Evolutionary conservation across 192 early-diverging fungal species (phyloP), one percentile per base, ranked within the genome.

Genomic region (Dissophora globulifera): DNA sequence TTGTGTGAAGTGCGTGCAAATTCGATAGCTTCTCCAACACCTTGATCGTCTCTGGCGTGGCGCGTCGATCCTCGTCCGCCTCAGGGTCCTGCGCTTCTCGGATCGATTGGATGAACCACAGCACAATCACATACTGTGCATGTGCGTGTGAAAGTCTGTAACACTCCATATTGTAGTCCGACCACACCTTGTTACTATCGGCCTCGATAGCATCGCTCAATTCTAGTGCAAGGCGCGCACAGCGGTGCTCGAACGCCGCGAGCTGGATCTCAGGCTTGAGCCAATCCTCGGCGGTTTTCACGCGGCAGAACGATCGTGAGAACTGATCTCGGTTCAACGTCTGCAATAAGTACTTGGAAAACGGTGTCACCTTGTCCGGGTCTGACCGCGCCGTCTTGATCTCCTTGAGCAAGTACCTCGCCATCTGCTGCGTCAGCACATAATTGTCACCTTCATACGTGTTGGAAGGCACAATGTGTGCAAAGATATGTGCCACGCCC

Each of bases 381-480:
- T 50, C 35, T 1, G 56, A 25, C 15, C 59, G 48, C 5, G 69
- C 62, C 10, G 48, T 72, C 48, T 79, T 74, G 53, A 84, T 45
- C 47, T 80, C 70, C 56, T 84, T 86, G 25, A 86, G 56, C 20
- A 96, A 75, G 70, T 92, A 94, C 20, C 93, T 88, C 12, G 87
- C 82, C 32, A 91, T 91, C 81, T 96, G 94, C 69, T 94, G 94
- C 11, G 92, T 91, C 60, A 96, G 65, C 4, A 96, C 83, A 65
- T 89, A 90, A 79, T 94, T 94, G 61, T 94, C 93, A 59, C 93
- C 93, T 64, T 94, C 93, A 82, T 88, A 92, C 45, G 91, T 94
- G 47, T 86, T 87, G 41, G 90, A 91, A 3, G 91, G 91, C 41
- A 89, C 83, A 30, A 85, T 83, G 66, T 90, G 84, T 50, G 83